Evolutionary conservation across 176 grass and related monocot genomes (phyloP).

Genomic region (Tillandsia leiboldiana): DNA sequence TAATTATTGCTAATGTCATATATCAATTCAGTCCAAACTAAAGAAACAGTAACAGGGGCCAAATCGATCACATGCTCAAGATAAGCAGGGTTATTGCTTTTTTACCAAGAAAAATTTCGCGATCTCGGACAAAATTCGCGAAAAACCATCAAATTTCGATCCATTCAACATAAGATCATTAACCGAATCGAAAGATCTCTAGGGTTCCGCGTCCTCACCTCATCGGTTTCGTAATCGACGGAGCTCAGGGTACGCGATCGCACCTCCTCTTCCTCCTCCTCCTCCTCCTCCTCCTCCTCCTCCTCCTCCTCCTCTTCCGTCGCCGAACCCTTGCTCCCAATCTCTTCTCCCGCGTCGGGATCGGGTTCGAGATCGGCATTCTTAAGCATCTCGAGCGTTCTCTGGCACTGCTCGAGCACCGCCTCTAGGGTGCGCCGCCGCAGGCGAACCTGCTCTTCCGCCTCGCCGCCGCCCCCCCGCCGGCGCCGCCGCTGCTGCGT

Average conservation of each 20-base stretch:
- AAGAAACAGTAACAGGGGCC: too few relatives aligned
- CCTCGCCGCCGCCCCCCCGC: not conserved
- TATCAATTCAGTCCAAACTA: too few relatives aligned
- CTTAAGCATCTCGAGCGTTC: slow-evolving; percentile 11
- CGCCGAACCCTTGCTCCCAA: not conserved
- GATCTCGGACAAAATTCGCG: not conserved
- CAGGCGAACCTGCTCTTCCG: slow-evolving; percentile 16
- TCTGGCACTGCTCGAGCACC: slow-evolving; percentile 17
- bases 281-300: not conserved
- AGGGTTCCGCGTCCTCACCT: not conserved
- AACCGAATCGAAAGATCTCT: not conserved
- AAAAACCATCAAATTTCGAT: not conserved
- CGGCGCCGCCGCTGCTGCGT: not conserved
- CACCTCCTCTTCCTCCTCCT: not conserved
- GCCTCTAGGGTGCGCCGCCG: slow-evolving; percentile 17
- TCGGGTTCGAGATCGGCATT: slow-evolving; percentile 5
- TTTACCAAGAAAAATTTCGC: not conserved
- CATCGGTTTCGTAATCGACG: not conserved
- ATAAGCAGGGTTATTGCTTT: not conserved
- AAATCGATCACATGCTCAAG: too few relatives aligned
- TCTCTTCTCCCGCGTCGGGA: not conserved
- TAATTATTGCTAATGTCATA: too few relatives aligned
- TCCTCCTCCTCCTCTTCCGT: not conserved
- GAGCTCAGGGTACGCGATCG: not conserved
- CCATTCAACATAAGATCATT: not conserved